Conservation (phyloP, 345 rosid genomes). For the Raphanus raphanistrum region DNA sequence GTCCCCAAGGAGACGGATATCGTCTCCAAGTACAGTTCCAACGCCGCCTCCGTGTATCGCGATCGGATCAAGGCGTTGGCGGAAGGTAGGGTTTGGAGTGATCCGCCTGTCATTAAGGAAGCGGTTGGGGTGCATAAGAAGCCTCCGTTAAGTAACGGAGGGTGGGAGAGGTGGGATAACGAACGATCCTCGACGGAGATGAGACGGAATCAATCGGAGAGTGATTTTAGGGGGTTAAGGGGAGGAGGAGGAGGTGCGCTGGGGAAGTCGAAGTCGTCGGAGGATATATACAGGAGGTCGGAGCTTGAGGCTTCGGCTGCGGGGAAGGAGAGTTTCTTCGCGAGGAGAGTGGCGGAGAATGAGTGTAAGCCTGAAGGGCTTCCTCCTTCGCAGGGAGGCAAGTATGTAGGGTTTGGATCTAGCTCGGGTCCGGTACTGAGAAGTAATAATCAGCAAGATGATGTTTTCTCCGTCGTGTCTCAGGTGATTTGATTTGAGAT, state of each 20-base stretch:
- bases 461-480: slow-evolving; percentile 70
- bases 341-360: slow-evolving; percentile 70
- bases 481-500: slow-evolving; percentile 52
- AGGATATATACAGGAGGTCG: slow-evolving; percentile 70
- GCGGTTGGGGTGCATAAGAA: slow-evolving; percentile 52
- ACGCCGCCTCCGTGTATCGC: slow-evolving; percentile 80
- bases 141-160: slow-evolving; percentile 48
- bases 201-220: slow-evolving; percentile 78
- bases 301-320: slow-evolving; percentile 90
- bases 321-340: slow-evolving; percentile 77
- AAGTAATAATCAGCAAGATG: slow-evolving; percentile 61
- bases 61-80: slow-evolving; percentile 85
- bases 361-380: slow-evolving; percentile 81
- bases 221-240: slow-evolving; percentile 59
- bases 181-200: slow-evolving; percentile 65
- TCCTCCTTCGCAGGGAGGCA: slow-evolving; percentile 94
- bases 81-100: slow-evolving; percentile 76
- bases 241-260: slow-evolving; percentile 44
- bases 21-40: slow-evolving; percentile 73
- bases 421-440: slow-evolving; percentile 54
- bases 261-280: slow-evolving; percentile 69
- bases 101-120: slow-evolving; percentile 81
- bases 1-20: slow-evolving; percentile 80
- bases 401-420: slow-evolving; percentile 94
- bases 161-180: slow-evolving; percentile 93